phyloP scores from a whole-genome alignment of 139 green algal species.

The Micromonas pusilla region DNA sequence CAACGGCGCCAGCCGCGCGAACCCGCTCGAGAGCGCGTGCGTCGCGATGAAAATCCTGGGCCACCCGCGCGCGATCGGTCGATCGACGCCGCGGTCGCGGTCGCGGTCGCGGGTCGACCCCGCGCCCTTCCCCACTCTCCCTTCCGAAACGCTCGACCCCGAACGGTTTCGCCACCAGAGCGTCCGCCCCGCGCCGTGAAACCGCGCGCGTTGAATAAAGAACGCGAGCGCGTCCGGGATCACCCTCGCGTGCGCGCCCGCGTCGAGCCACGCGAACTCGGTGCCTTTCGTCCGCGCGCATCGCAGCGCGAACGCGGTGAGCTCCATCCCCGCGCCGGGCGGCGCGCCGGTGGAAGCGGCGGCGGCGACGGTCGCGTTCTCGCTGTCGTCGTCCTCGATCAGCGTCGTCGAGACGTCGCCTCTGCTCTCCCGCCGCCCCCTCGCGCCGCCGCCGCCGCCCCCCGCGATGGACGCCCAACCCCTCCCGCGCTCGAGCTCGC shows the following conservation, averaged over 20 bases:
- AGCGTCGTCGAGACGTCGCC: not conserved
- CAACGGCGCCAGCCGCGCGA: not conserved
- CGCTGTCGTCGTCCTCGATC: not conserved
- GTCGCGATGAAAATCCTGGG: not conserved
- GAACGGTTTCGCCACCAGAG: too few species aligned
- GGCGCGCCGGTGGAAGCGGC: not conserved
- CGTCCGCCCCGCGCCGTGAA: too few species aligned
- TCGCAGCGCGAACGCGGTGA: constrained; percentile 12
- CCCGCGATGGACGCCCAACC: too few species aligned
- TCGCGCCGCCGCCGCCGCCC: too few species aligned
- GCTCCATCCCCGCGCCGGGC: not conserved
- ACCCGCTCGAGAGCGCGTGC: not conserved
- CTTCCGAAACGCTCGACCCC: too few species aligned
- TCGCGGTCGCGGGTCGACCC: too few species aligned
- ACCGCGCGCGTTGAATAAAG: too few species aligned
- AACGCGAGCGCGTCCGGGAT: not conserved
- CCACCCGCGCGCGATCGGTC: too few species aligned
- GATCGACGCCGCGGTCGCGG: too few species aligned
- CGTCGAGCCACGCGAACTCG: constrained; percentile 12
- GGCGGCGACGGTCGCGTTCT: not conserved
- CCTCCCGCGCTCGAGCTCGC: not conserved
- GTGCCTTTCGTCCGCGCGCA: not conserved
- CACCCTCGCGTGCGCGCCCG: not conserved
- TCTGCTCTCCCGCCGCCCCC: too few species aligned
- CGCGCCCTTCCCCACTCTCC: too few species aligned